Percentiles rank a stretch among this genome's conserved stretches.
These are phyloP conservation scores for Nepenthes gracilis DNA, from an alignment of 148 eudicot species.

Conservation along the genomic window DNA sequence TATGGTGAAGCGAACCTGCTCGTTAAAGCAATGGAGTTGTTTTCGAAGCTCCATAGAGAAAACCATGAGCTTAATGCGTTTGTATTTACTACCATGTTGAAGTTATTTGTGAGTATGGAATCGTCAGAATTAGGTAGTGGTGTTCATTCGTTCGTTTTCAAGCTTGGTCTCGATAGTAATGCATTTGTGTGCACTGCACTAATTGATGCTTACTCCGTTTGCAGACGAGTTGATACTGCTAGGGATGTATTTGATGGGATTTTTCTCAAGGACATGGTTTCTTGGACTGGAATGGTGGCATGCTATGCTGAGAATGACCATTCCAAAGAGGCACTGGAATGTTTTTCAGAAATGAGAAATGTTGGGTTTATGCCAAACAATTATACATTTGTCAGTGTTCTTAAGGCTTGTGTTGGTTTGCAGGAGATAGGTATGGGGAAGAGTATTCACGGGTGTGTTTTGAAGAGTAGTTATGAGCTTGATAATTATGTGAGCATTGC, in stretches of 20 bases:
- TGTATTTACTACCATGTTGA: conserved; percentile 67
- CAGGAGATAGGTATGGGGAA: conserved; percentile 29
- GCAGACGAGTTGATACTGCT: conserved; percentile 41
- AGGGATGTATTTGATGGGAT: conserved; percentile 53
- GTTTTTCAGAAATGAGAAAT: conserved; percentile 48
- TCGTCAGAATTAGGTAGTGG: conserved; percentile 24
- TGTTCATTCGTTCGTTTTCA: conserved; percentile 44
- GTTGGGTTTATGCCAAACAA: conserved; percentile 61
- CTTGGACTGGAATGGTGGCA: conserved; percentile 78
- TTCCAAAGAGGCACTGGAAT: conserved; percentile 32
- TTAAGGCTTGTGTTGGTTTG: conserved; percentile 75
- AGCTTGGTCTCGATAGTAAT: conserved; percentile 48
- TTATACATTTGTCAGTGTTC: conserved; percentile 55
- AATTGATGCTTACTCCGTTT: conserved; percentile 59
- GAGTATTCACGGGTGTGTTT: conserved; percentile 46
- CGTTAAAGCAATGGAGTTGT: conserved; percentile 33
- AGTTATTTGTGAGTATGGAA: conserved; percentile 56
- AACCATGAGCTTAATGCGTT: conserved; percentile 70
- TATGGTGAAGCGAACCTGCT: conserved; percentile 17
- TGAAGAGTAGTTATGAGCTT: conserved; percentile 51
- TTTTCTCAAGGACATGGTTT: conserved; percentile 59
- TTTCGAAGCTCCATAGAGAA: conserved; percentile 43
- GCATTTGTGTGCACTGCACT: conserved; percentile 83
- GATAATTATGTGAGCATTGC: conserved; percentile 56
- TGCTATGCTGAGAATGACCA: conserved; percentile 58